Percentiles rank a stretch among this genome's conserved stretches.
phyloP scores from a whole-genome alignment of 495 filamentous ascomycete species.

The Aspergillus sparsus region DNA sequence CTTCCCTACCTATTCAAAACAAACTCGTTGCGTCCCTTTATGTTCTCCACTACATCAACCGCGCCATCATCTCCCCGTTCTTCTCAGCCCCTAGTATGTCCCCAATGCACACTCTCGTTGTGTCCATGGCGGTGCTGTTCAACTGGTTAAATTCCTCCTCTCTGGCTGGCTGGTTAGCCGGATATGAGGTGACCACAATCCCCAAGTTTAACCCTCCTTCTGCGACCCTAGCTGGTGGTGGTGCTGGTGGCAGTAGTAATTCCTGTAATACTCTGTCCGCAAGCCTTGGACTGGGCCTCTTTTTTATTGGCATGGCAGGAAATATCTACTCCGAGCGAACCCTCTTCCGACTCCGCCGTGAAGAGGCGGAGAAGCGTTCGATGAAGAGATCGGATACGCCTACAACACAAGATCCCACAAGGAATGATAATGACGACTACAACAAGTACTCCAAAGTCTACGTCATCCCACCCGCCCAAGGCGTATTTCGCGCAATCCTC shows the following conservation, averaged over 20 bases:
- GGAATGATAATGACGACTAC: background rate
- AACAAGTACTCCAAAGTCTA: slow-evolving; percentile 75
- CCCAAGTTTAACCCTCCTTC: slow-evolving; percentile 1
- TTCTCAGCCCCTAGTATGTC: slow-evolving; percentile 88
- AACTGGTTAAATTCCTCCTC: slow-evolving; percentile 77
- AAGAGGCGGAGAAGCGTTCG: slow-evolving; percentile 38
- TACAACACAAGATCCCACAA: background rate
- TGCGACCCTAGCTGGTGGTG: background rate
- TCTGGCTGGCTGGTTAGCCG: slow-evolving; percentile 76
- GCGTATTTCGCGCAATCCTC: slow-evolving; percentile 78
- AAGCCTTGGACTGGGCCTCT: slow-evolving; percentile 37
- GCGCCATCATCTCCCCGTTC: slow-evolving; percentile 76
- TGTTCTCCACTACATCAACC: slow-evolving; percentile 82
- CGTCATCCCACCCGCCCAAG: slow-evolving; percentile 80
- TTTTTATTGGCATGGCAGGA: slow-evolving; percentile 67
- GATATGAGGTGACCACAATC: slow-evolving; percentile 45
- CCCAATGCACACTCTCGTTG: slow-evolving; percentile 71
- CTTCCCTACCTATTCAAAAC: slow-evolving; percentile 31
- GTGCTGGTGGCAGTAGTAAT: no score
- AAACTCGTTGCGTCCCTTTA: slow-evolving; percentile 38
- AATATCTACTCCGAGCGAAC: slow-evolving; percentile 79
- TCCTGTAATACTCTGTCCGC: background rate
- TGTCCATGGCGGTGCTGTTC: slow-evolving; percentile 61
- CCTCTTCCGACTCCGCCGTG: slow-evolving; percentile 59
- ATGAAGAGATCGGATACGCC: slow-evolving; percentile 40